Conservation (phyloP, 352 stramenopile species). For the Globisporangium uncinulatum region DNA sequence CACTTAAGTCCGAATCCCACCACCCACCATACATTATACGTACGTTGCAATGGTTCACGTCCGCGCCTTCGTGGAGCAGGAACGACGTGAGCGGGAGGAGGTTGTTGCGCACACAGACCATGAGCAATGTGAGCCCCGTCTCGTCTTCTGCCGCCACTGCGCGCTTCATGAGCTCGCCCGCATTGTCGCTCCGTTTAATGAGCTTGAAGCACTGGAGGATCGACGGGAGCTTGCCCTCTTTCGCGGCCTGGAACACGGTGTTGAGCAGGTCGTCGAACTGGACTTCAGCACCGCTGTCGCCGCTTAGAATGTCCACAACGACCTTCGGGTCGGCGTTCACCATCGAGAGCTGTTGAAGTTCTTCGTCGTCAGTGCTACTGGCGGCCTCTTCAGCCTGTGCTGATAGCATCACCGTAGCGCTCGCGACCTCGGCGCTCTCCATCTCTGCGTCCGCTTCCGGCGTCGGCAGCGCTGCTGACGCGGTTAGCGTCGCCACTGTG, state of each 20-base stretch:
- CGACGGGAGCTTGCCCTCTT: slow-evolving; percentile 38
- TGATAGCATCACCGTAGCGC: slow-evolving; percentile 9
- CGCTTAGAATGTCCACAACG: slow-evolving; percentile 8
- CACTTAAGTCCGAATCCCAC: no score
- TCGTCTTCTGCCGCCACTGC: slow-evolving; percentile 65
- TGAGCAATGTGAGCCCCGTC: slow-evolving; percentile 75
- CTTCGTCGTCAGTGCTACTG: slow-evolving; percentile 75
- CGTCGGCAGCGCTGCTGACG: background rate
- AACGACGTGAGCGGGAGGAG: slow-evolving; percentile 48
- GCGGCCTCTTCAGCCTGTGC: slow-evolving; percentile 45
- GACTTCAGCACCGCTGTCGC: slow-evolving; percentile 41
- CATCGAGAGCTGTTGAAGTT: slow-evolving; percentile 66
- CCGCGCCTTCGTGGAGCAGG: slow-evolving; percentile 59
- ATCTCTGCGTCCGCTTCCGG: slow-evolving; percentile 3
- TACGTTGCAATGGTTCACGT: slow-evolving; percentile 82
- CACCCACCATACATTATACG: slow-evolving; percentile 16
- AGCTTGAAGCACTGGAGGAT: slow-evolving; percentile 61
- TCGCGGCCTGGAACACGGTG: slow-evolving; percentile 54
- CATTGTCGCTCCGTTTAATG: slow-evolving; percentile 44
- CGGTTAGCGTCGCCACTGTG: background rate
- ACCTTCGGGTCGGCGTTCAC: slow-evolving; percentile 36
- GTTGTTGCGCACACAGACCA: slow-evolving; percentile 71
- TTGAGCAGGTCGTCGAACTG: slow-evolving; percentile 55
- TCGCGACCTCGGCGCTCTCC: slow-evolving; percentile 17
- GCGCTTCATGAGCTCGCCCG: slow-evolving; percentile 38